Conservation (phyloP, 768 basidiomycete species). For the Cystobasidiopsis lactophilus region DNA sequence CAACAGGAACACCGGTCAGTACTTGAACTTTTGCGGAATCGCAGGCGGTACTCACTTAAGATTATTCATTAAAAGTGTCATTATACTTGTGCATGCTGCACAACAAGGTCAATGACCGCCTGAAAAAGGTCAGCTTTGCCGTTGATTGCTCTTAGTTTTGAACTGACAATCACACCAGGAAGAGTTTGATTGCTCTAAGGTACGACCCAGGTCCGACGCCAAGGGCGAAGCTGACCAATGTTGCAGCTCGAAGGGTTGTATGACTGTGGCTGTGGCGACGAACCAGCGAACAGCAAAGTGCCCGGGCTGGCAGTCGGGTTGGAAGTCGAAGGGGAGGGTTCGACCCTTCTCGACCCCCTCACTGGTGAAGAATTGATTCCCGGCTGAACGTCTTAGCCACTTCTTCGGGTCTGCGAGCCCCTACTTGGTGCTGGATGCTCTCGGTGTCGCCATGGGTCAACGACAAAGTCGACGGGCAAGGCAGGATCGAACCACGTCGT, state of each 20-base stretch:
- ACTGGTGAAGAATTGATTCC: conserved; percentile 11
- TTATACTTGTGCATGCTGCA: neutral
- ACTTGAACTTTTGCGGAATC: too few relatives aligned
- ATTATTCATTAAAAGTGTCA: too few relatives aligned
- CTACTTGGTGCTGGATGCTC: too few relatives aligned
- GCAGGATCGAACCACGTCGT: too few relatives aligned
- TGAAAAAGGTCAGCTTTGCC: neutral
- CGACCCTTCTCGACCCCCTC: neutral
- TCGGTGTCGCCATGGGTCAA: too few relatives aligned
- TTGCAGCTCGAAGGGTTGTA: conserved; percentile 8
- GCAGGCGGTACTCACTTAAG: too few relatives aligned
- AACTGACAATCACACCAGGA: too few relatives aligned
- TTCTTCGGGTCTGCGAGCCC: too few relatives aligned
- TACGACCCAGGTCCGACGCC: neutral
- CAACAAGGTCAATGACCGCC: neutral
- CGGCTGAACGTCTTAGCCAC: too few relatives aligned
- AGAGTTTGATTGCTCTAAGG: conserved; percentile 1
- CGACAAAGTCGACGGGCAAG: too few relatives aligned
- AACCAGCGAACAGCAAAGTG: neutral
- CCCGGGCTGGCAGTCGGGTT: too few relatives aligned
- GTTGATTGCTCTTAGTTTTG: neutral
- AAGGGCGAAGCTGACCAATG: neutral
- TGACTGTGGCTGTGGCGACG: conserved; percentile 12
- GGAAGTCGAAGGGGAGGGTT: too few relatives aligned
- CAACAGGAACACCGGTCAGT: neutral